Base-by-base conservation (phyloP, 352 stramenopile genomes). In the Blastocystis hominis region DNA sequence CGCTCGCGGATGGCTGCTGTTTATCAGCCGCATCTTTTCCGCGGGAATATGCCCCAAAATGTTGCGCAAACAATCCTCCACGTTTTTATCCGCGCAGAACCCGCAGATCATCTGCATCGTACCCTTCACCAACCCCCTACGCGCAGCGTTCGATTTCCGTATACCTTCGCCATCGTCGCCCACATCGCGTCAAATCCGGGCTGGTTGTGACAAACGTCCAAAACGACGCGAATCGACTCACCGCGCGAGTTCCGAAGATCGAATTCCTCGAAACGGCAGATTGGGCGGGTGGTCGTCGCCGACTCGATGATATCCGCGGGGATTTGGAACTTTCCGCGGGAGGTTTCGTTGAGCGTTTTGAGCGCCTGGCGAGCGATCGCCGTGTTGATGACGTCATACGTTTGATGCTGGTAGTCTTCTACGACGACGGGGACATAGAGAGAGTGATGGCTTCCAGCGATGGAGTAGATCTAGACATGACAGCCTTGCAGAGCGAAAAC, bases 261-360 rank as follows among this genome's bases (percentile, higher is more conserved):
- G 7, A 87, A 87, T 69, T 87, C 77, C 44, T 87, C 77, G 47
- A 87, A 87, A 64, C 77, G 77, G 54, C 77, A 87, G 36, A 84
- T 68, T 0, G 72, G 72, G 17, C 72, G 47, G 2, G 3, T 36
- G 13, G 30, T 84, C 20, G 72, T 84, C 40, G 72, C 72, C 7
- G 24, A 53, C 36, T 69, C 36, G 56, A 84, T 84, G 3, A 64
- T 53, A 13, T 64, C 72, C 15, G 54, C n/a, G n/a, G 47, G 30
- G n/a, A 84, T 30, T 2, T 53, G 13, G 36, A 84, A 84, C 36
- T 77, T 47, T 3, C 66, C 66, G 46, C 62, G 4, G 30, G 72
- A 68, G 30, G 59, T 44, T 17, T 64, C 47, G 46, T 84, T 84
- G n/a, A 84, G 36, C 30, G 72, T 84, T 44, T 53, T 46, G 36